Evolutionary conservation across 2,329 filamentous ascomycete genomes (phyloP).

Genomic region (Eutypella sp.): DNA sequence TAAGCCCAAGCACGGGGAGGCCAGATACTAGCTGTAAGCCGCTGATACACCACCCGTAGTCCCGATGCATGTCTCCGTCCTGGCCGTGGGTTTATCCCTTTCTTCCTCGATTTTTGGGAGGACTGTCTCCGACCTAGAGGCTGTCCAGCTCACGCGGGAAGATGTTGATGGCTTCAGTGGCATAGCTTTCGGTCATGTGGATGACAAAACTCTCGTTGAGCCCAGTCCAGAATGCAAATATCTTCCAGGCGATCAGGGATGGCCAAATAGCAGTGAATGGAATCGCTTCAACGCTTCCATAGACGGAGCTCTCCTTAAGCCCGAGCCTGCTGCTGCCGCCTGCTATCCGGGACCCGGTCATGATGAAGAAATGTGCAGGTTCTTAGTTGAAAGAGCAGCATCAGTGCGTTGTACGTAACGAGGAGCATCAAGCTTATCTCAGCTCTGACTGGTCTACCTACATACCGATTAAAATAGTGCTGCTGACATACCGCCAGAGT

Average conservation of each 20-base stretch:
- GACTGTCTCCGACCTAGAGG: no score
- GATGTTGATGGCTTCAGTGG: constrained; percentile 14
- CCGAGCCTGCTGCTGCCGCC: constrained; percentile 22
- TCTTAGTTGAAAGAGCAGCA: constrained; percentile 16
- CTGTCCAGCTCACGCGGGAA: constrained; percentile 10
- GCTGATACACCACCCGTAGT: no score
- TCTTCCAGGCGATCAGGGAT: constrained; percentile 20
- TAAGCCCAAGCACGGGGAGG: no score
- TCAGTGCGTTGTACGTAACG: constrained; percentile 9
- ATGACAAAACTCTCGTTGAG: neutral
- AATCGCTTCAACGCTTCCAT: constrained; percentile 21
- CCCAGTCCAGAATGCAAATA: constrained; percentile 14
- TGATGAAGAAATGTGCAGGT: constrained; percentile 20
- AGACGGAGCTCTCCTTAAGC: constrained; percentile 24
- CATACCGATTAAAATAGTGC: no score
- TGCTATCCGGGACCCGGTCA: constrained; percentile 26
- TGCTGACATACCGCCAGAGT: neutral
- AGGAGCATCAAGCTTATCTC: no score
- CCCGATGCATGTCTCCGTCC: no score
- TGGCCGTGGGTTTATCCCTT: no score
- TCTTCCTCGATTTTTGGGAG: no score
- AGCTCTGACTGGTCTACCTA: neutral
- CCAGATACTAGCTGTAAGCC: no score
- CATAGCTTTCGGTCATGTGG: constrained; percentile 15
- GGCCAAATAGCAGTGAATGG: constrained; percentile 23